Conservation (phyloP, 2,329 filamentous ascomycete species). For the Sarocladiaceae sp. region DNA sequence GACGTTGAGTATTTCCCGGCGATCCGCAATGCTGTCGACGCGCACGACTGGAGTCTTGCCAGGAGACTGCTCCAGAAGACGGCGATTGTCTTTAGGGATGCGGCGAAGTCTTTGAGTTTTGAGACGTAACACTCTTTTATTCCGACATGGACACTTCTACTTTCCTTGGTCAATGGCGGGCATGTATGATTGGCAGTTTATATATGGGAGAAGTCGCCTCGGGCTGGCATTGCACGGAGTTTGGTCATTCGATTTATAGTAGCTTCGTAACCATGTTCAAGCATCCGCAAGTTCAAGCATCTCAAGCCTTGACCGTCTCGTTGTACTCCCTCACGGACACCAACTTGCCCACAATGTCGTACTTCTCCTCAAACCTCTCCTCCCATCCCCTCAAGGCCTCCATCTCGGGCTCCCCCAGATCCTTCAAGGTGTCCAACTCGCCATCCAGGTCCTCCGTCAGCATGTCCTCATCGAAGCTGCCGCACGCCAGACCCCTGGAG, state of each 20-base stretch:
- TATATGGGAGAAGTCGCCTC: neutral
- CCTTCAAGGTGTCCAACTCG: slow-evolving; percentile 69
- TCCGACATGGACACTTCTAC: neutral
- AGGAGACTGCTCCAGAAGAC: slow-evolving; percentile 65
- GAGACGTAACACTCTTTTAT: slow-evolving; percentile 11
- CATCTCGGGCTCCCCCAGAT: slow-evolving; percentile 66
- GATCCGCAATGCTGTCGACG: slow-evolving; percentile 74
- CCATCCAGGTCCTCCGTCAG: slow-evolving; percentile 84
- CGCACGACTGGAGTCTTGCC: slow-evolving; percentile 62
- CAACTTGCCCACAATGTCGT: slow-evolving; percentile 85
- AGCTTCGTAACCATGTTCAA: neutral
- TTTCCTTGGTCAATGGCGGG: neutral
- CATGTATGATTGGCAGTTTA: neutral
- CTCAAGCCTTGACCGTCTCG: slow-evolving; percentile 7
- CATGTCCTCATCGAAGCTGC: slow-evolving; percentile 94
- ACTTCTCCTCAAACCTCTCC: slow-evolving; percentile 88
- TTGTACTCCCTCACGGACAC: slow-evolving; percentile 47
- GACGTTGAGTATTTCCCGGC: slow-evolving; percentile 49
- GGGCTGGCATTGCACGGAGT: slow-evolving; percentile 9
- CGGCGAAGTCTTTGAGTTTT: slow-evolving; percentile 35
- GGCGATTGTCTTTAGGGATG: slow-evolving; percentile 58
- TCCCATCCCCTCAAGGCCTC: slow-evolving; percentile 88
- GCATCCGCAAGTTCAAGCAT: no score
- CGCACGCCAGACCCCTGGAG: slow-evolving; percentile 76
- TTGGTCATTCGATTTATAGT: no score